Evolutionary conservation across 306 rosid species (phyloP).

Genomic region (Trichosanthes cucumerina): DNA sequence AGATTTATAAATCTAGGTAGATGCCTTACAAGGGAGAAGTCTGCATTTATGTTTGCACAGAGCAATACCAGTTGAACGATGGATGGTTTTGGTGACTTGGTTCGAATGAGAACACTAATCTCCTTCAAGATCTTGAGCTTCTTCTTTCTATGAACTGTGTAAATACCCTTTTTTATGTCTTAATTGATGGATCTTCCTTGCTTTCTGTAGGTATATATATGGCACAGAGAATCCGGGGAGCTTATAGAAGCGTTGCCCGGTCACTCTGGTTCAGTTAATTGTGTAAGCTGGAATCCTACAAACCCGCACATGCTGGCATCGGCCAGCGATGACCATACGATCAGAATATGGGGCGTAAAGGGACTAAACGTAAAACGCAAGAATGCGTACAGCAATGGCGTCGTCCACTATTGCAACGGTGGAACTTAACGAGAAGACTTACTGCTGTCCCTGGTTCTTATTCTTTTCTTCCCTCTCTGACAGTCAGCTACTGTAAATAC

Average conservation of each 20-base stretch:
- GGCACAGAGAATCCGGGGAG: constrained; percentile 76
- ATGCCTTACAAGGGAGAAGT: background rate
- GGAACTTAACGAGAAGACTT: constrained; percentile 29
- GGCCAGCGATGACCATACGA: constrained; percentile 89
- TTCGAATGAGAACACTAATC: background rate
- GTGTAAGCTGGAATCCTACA: constrained; percentile 94
- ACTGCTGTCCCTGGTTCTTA: constrained; percentile 21
- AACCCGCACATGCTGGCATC: constrained; percentile 97
- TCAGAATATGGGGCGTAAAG: constrained; percentile 88
- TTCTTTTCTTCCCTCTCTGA: constrained; percentile 32
- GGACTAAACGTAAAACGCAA: constrained; percentile 43
- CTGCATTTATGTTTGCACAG: background rate
- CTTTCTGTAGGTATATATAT: constrained; percentile 64
- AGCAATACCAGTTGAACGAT: background rate
- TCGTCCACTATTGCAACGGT: constrained; percentile 76
- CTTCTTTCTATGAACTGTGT: background rate
- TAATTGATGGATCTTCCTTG: constrained; percentile 13
- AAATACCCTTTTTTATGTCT: background rate
- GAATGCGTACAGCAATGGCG: constrained; percentile 56
- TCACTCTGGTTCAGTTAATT: constrained; percentile 90
- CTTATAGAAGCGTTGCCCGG: constrained; percentile 67
- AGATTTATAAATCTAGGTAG: background rate
- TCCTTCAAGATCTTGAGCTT: background rate
- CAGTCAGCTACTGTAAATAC: constrained; percentile 77
- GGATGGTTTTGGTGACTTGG: background rate